phyloP scores from a whole-genome alignment of 1,284 basidiomycete genomes.

The Ceratobasidium sp. region DNA sequence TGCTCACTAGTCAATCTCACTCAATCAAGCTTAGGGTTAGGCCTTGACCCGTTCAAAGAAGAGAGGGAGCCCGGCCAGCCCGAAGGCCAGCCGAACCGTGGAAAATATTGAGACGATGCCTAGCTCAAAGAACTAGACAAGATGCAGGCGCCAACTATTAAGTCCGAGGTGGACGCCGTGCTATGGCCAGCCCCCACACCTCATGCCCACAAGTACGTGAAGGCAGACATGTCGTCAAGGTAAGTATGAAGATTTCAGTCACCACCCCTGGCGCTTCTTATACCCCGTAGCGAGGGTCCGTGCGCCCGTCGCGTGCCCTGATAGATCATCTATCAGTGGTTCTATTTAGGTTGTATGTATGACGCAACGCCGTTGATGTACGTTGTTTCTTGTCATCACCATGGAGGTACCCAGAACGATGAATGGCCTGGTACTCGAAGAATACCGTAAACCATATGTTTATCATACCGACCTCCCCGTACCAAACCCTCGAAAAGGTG shows the following conservation, averaged over 20 bases:
- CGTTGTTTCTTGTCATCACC: not conserved
- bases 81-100: constrained; percentile 27
- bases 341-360: not conserved
- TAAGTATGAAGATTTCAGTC: not conserved
- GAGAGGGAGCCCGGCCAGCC: constrained; percentile 27
- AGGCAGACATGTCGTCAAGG: constrained; percentile 31
- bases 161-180: constrained; percentile 25
- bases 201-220: constrained; percentile 27
- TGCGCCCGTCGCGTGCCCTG: not conserved
- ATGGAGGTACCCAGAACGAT: not conserved
- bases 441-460: not conserved
- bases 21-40: constrained; percentile 23
- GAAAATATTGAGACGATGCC: constrained; percentile 35
- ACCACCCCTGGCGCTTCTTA: not conserved
- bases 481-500: not conserved
- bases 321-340: constrained; percentile 2
- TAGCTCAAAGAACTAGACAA: constrained; percentile 28
- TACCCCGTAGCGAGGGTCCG: constrained; percentile 3
- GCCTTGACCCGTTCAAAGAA: not conserved
- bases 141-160: constrained; percentile 13
- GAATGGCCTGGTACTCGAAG: not conserved
- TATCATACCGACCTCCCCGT: not conserved
- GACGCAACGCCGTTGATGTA: not conserved
- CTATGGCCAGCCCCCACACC: constrained; percentile 29
- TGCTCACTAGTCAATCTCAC: too few relatives aligned